A percentile compares a stretch with the other conserved stretches of the same genome.
Conservation (phyloP, 352 stramenopile genomes). For the Phytophthora europaea region DNA sequence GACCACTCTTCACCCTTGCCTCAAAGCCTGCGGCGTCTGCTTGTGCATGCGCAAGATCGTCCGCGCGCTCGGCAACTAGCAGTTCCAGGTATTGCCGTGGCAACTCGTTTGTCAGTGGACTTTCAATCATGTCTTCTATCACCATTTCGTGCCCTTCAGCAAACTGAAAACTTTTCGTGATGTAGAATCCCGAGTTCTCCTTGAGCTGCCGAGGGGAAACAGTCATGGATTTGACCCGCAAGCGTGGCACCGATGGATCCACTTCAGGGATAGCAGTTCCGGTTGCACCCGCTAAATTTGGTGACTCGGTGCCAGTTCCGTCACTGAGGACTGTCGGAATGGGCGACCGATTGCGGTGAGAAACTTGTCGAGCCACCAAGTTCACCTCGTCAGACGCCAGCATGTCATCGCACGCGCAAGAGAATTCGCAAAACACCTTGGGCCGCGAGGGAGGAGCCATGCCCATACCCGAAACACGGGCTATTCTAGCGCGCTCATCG, state of each 20-base stretch:
- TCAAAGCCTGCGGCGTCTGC: constrained; percentile 67
- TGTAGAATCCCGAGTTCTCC: constrained; percentile 82
- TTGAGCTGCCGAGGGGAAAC: constrained; percentile 78
- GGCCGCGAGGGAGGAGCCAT: constrained; percentile 62
- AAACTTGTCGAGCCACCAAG: constrained; percentile 67
- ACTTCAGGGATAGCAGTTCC: constrained; percentile 24
- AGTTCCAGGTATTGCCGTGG: constrained; percentile 83
- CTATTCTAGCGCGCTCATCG: constrained; percentile 60
- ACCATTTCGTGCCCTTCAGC: constrained; percentile 76
- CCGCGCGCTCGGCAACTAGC: constrained; percentile 58
- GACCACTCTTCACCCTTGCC: constrained; percentile 68
- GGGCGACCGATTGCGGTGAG: constrained; percentile 46
- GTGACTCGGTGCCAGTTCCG: constrained; percentile 38
- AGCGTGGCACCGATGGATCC: constrained; percentile 45
- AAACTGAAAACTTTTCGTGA: constrained; percentile 87
- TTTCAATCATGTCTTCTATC: constrained; percentile 86
- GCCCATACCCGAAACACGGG: constrained; percentile 70
- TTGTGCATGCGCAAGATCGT: constrained; percentile 65
- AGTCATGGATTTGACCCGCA: constrained; percentile 80
- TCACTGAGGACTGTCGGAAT: constrained; percentile 44
- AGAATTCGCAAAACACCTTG: constrained; percentile 88
- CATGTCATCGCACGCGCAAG: constrained; percentile 70
- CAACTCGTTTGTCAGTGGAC: constrained; percentile 83
- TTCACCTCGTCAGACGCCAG: constrained; percentile 64
- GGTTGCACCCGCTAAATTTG: constrained; percentile 25